These are phyloP conservation scores for Nyssa sinensis DNA, from an alignment of 148 eudicot species.

Conservation along the genomic window DNA sequence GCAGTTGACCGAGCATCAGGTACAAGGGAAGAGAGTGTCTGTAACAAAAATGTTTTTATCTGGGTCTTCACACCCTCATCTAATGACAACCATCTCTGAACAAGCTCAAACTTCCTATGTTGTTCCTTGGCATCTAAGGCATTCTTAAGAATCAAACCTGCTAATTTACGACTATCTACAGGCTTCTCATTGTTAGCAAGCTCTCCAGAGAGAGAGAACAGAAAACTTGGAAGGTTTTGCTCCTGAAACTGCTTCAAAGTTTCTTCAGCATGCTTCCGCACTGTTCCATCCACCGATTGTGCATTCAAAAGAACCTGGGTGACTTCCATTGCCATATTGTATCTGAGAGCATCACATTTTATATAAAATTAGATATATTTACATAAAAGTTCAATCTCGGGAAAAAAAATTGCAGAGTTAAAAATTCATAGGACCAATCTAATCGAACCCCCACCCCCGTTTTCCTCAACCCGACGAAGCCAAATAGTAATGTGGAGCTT, in stretches of 20 bases:
- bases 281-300: slow-evolving; percentile 76
- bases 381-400: too few relatives aligned
- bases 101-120: slow-evolving; percentile 84
- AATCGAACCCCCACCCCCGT: too few relatives aligned
- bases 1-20: slow-evolving; percentile 93
- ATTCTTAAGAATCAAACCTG: slow-evolving; percentile 86
- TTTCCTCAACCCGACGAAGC: too few relatives aligned
- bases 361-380: neutral
- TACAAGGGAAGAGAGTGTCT: slow-evolving; percentile 73
- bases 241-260: slow-evolving; percentile 81
- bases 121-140: slow-evolving; percentile 97
- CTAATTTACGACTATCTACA: slow-evolving; percentile 78
- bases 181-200: slow-evolving; percentile 86
- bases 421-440: too few relatives aligned
- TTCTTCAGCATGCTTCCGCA: slow-evolving; percentile 88
- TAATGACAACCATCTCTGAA: slow-evolving; percentile 82
- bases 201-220: slow-evolving; percentile 87
- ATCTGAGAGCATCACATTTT: slow-evolving; percentile 24
- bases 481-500: too few relatives aligned
- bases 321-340: slow-evolving; percentile 73
- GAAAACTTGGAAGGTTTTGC: slow-evolving; percentile 72
- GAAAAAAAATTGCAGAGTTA: too few relatives aligned
- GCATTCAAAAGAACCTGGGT: slow-evolving; percentile 90
- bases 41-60: slow-evolving; percentile 76
- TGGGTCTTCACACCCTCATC: slow-evolving; percentile 73